A percentile compares a stretch with the other conserved stretches of the same genome.
phyloP scores from a whole-genome alignment of 768 basidiomycete genomes.

The Butyriboletus loyo region DNA sequence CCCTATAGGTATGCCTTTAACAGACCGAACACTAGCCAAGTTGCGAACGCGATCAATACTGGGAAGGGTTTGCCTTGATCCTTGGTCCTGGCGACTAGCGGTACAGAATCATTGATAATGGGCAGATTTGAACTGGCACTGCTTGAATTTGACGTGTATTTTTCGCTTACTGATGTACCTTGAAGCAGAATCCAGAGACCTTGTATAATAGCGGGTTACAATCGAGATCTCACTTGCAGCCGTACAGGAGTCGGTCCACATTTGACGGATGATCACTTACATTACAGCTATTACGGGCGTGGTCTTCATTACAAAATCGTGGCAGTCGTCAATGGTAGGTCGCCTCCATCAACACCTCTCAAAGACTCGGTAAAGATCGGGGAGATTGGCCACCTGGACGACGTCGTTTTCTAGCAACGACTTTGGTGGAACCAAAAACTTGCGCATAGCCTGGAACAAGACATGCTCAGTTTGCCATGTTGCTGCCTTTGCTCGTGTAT shows the following conservation, averaged over 20 bases:
- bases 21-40: conserved; percentile 72
- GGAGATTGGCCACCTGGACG: conserved; percentile 84
- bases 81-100: background rate
- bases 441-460: conserved; percentile 81
- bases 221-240: background rate
- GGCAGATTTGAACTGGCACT: too few relatives aligned
- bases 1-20: conserved; percentile 67
- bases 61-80: conserved; percentile 60
- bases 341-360: conserved; percentile 72
- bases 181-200: background rate
- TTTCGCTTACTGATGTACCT: background rate
- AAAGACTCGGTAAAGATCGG: conserved; percentile 92
- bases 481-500: conserved; percentile 50
- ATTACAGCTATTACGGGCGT: background rate
- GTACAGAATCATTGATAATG: background rate
- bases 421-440: conserved; percentile 68
- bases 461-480: conserved; percentile 90
- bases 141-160: background rate
- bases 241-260: background rate
- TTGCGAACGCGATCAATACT: conserved; percentile 71
- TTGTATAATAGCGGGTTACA: background rate
- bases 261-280: background rate
- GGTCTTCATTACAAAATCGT: background rate
- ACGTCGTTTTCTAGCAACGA: conserved; percentile 69
- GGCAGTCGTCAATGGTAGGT: background rate